Percentiles rank a stretch among this genome's conserved stretches.
phyloP scores from a whole-genome alignment of 2,329 filamentous ascomycete genomes.

The Spiromastix sp. region DNA sequence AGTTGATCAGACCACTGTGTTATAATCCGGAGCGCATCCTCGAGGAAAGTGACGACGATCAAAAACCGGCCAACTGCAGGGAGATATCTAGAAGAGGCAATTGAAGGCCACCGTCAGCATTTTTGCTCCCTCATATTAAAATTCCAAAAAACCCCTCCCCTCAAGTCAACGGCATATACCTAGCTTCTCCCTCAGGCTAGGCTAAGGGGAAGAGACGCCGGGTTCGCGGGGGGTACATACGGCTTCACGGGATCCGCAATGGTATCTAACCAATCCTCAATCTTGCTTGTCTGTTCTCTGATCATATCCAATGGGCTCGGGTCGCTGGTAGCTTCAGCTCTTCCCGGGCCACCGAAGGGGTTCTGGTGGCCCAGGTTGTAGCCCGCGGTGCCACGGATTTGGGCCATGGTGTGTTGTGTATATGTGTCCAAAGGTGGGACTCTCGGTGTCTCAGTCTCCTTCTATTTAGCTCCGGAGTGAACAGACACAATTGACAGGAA shows the following conservation, averaged over 20 bases:
- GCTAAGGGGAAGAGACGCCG: constrained; percentile 3
- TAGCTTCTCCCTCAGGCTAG: no score
- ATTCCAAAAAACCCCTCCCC: no score
- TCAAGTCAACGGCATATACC: no score
- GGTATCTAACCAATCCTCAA: constrained; percentile 85
- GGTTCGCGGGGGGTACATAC: constrained; percentile 45
- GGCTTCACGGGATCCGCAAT: constrained; percentile 87
- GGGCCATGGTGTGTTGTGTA: constrained; percentile 31
- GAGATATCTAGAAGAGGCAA: constrained; percentile 59
- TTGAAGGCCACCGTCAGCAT: no score
- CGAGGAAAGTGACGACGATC: constrained; percentile 96
- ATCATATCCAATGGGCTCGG: constrained; percentile 78
- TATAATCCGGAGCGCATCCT: constrained; percentile 89
- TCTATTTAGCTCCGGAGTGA: neutral
- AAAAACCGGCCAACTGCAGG: constrained; percentile 93
- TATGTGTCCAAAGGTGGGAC: neutral
- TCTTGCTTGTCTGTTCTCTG: constrained; percentile 92
- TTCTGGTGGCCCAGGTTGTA: constrained; percentile 73
- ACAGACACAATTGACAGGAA: constrained; percentile 5
- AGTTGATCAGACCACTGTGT: constrained; percentile 98
- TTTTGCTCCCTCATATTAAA: no score
- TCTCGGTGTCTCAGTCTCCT: neutral
- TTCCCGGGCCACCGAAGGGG: constrained; percentile 55
- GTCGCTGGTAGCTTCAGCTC: constrained; percentile 52
- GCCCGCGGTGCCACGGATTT: constrained; percentile 59